Percentiles rank a stretch among this genome's conserved stretches.
phyloP scores from a whole-genome alignment of 495 filamentous ascomycete genomes.

The Aspergillus steynii region DNA sequence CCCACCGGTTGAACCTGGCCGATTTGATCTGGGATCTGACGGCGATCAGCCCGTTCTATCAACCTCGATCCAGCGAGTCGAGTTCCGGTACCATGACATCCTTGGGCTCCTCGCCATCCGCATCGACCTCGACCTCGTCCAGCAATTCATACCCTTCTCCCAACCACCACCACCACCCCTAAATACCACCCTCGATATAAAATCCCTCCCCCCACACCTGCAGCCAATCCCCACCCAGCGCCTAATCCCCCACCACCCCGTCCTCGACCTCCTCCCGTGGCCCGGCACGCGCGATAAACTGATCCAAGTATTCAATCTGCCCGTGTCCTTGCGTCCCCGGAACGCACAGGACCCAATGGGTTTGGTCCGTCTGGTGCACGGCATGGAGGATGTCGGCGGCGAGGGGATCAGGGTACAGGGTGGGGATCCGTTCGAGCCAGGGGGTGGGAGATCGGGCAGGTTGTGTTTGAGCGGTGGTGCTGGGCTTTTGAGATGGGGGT shows the following conservation, averaged over 20 bases:
- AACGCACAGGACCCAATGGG: constrained; percentile 36
- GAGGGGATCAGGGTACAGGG: constrained; percentile 43
- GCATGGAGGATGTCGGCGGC: constrained; percentile 45
- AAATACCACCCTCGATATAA: constrained; percentile 7
- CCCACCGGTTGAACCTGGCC: background rate
- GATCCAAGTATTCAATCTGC: constrained; percentile 42
- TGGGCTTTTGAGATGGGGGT: constrained; percentile 47
- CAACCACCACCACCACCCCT: too few relatives aligned
- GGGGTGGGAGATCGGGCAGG: constrained; percentile 50
- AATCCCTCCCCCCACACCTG: constrained; percentile 26
- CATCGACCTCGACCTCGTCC: too few relatives aligned
- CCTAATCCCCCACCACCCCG: constrained; percentile 47
- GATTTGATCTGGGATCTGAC: background rate
- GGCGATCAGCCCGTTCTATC: background rate
- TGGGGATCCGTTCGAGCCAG: constrained; percentile 35
- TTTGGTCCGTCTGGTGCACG: constrained; percentile 41
- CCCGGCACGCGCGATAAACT: constrained; percentile 45
- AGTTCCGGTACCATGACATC: background rate
- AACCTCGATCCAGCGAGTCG: background rate
- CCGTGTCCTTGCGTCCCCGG: constrained; percentile 36
- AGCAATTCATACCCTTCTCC: too few relatives aligned
- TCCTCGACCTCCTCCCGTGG: constrained; percentile 53
- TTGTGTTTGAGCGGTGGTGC: constrained; percentile 52
- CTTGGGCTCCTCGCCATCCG: too few relatives aligned
- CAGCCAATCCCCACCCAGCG: constrained; percentile 28